Percentiles rank a stretch among this genome's conserved stretches.
Conservation (phyloP, 2,329 filamentous ascomycete species). For the Aspergillus melleus region DNA sequence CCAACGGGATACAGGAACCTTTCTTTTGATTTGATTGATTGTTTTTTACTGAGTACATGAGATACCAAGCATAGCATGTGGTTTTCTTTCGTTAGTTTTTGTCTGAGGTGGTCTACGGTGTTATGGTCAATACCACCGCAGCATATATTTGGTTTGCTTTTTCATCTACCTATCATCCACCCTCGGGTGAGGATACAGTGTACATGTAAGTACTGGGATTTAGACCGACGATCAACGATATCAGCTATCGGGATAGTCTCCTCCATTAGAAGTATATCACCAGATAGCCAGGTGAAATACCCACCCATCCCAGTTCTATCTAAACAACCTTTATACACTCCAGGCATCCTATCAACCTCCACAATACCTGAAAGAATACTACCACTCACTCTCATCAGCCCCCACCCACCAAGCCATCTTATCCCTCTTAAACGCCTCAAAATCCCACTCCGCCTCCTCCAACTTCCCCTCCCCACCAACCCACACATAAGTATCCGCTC, state of each 20-base stretch:
- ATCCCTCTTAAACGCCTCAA: conserved; percentile 74
- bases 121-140: too few species aligned
- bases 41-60: conserved; percentile 16
- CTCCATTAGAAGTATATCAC: too few species aligned
- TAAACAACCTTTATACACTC: too few species aligned
- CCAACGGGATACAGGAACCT: not conserved
- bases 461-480: conserved; percentile 50
- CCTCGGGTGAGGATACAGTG: too few species aligned
- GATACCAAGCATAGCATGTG: conserved; percentile 23
- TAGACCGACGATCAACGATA: not conserved
- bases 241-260: too few species aligned
- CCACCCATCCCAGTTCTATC: not conserved
- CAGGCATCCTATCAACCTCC: too few species aligned
- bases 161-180: too few species aligned
- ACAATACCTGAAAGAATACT: not conserved
- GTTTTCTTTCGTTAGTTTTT: not conserved
- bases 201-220: not conserved
- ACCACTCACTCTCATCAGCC: conserved; percentile 45
- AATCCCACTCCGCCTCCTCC: conserved; percentile 82
- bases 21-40: conserved; percentile 2
- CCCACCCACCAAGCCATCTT: conserved; percentile 66
- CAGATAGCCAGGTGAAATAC: not conserved
- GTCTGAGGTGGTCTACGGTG: not conserved
- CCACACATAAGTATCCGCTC: conserved; percentile 67
- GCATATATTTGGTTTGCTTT: not conserved